Evolutionary conservation across 108 stramenopile genomes (phyloP).

Genomic region (Pseudonitzschia delicatissima): DNA sequence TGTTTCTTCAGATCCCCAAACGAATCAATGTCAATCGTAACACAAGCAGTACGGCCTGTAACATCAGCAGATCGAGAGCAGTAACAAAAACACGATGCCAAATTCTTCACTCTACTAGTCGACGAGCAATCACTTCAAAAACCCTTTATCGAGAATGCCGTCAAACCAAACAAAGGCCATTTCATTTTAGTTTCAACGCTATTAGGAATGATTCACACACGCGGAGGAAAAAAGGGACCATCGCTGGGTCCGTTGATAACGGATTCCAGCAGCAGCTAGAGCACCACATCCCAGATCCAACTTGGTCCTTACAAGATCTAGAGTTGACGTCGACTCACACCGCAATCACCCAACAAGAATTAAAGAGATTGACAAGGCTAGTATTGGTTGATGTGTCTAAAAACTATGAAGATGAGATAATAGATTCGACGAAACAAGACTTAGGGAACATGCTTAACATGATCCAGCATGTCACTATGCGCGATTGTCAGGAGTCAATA

Average conservation of each 20-base stretch:
- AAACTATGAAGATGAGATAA: neutral
- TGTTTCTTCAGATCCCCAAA: no score
- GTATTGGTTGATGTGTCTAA: constrained; percentile 15
- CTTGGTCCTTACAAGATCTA: constrained; percentile 28
- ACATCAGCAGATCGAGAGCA: no score
- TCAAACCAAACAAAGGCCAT: neutral
- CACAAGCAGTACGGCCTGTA: no score
- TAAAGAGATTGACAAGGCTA: constrained; percentile 15
- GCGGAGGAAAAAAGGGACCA: neutral
- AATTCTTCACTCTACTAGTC: no score
- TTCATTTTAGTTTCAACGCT: no score
- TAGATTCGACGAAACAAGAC: constrained; percentile 18
- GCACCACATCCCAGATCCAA: constrained; percentile 12
- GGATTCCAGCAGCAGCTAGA: neutral
- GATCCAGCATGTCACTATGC: constrained; percentile 26
- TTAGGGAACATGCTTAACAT: constrained; percentile 32
- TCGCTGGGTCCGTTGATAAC: neutral
- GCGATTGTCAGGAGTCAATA: neutral
- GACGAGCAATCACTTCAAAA: constrained; percentile 1
- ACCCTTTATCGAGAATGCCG: no score
- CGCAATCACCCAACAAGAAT: constrained; percentile 14
- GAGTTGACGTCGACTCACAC: constrained; percentile 12
- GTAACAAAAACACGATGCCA: no score
- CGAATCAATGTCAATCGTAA: no score
- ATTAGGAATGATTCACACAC: no score